Conservation (phyloP, 2,329 filamentous ascomycete genomes). For the Pseudodiploospora longispora region DNA sequence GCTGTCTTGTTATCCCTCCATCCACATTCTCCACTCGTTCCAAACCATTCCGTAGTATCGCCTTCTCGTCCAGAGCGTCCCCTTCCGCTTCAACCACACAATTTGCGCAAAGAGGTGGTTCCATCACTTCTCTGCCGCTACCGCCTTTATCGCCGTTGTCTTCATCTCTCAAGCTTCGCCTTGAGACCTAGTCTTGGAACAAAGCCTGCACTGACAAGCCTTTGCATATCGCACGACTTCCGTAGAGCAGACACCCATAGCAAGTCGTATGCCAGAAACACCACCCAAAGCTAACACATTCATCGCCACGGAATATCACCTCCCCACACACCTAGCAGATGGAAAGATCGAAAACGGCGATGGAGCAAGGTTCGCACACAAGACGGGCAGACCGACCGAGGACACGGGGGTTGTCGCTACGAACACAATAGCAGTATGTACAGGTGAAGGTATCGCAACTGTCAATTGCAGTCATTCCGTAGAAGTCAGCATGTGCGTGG, state of each 20-base stretch:
- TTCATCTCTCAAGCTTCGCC: background rate
- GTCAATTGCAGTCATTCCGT: background rate
- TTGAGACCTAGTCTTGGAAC: constrained; percentile 14
- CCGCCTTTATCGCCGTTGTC: constrained; percentile 1
- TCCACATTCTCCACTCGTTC: constrained; percentile 35
- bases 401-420: constrained; percentile 26
- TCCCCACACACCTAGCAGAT: constrained; percentile 53
- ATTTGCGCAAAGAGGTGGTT: constrained; percentile 41
- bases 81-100: constrained; percentile 35
- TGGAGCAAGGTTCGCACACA: constrained; percentile 39
- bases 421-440: constrained; percentile 45
- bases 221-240: constrained; percentile 29
- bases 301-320: constrained; percentile 42
- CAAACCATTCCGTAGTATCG: constrained; percentile 33
- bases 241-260: constrained; percentile 48
- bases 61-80: constrained; percentile 21
- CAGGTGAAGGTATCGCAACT: constrained; percentile 36
- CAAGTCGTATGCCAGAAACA: constrained; percentile 52
- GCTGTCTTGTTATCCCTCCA: constrained; percentile 30
- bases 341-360: constrained; percentile 41
- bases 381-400: constrained; percentile 41
- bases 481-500: no score
- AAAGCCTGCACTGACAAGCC: constrained; percentile 28
- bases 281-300: constrained; percentile 51
- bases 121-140: constrained; percentile 32